These are phyloP conservation scores for Bullera alba DNA, from an alignment of 768 basidiomycete genomes.

Conservation along the genomic window DNA sequence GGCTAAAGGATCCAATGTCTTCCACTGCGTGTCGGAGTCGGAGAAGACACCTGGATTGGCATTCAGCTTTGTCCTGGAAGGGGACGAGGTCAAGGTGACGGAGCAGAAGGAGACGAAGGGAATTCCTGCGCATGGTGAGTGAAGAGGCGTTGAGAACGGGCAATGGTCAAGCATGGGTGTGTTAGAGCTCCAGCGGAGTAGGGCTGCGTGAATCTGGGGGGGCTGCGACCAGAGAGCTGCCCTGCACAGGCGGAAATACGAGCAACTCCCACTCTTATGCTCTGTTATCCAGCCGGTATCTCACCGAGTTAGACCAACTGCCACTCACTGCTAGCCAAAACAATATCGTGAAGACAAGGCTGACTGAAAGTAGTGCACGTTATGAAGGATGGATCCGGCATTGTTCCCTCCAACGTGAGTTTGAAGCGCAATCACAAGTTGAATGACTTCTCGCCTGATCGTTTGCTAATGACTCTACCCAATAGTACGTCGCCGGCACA, in stretches of 20 bases:
- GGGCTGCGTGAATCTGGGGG: no score
- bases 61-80: constrained; percentile 56
- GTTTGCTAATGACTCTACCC: no score
- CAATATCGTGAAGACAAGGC: constrained; percentile 54
- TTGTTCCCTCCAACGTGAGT: constrained; percentile 69
- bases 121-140: constrained; percentile 35
- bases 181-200: no score
- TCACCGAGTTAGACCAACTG: no score
- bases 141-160: not conserved
- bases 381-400: constrained; percentile 54
- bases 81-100: constrained; percentile 50
- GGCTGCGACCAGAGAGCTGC: no score
- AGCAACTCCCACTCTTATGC: no score
- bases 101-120: constrained; percentile 23
- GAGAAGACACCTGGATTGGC: constrained; percentile 57
- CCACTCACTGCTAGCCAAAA: not conserved
- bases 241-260: no score
- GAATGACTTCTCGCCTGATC: no score
- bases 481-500: constrained; percentile 64
- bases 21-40: constrained; percentile 64
- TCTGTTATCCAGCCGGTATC: no score
- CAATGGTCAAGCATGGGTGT: constrained; percentile 1
- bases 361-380: constrained; percentile 62
- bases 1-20: constrained; percentile 39
- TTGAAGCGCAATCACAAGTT: not conserved